Evolutionary conservation across 192 early-diverging fungal species (phyloP).

Genomic region (Coemansia sp.): DNA sequence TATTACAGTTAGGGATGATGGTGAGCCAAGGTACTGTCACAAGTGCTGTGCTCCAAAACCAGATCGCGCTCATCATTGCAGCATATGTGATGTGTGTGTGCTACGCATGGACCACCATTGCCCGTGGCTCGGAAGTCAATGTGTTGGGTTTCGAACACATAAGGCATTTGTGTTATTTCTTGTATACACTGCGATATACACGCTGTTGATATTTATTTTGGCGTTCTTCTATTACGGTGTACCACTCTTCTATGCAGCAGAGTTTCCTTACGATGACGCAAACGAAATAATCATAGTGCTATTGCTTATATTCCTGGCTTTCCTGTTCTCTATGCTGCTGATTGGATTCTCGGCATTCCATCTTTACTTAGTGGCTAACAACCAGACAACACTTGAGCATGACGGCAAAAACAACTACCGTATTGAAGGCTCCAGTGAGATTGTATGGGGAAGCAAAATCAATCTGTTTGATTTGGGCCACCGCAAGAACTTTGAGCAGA

Average conservation of each 20-base stretch:
- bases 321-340: conserved; percentile 28
- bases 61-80: conserved; percentile 79
- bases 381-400: conserved; percentile 52
- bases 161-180: conserved; percentile 72
- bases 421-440: background rate
- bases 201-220: conserved; percentile 4
- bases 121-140: conserved; percentile 75
- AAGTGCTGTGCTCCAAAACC: conserved; percentile 68
- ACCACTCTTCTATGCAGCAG: conserved; percentile 1
- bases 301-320: conserved; percentile 26
- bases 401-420: conserved; percentile 15
- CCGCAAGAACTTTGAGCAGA: conserved; percentile 56
- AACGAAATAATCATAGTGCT: conserved; percentile 14
- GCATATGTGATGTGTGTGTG: conserved; percentile 72
- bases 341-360: conserved; percentile 40
- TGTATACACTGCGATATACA: conserved; percentile 32
- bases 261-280: background rate
- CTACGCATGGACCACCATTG: conserved; percentile 79
- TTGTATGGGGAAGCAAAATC: conserved; percentile 8
- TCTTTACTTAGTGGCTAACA: conserved; percentile 34
- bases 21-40: conserved; percentile 49
- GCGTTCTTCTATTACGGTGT: conserved; percentile 25
- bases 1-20: conserved; percentile 48
- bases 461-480: conserved; percentile 53
- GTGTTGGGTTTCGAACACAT: conserved; percentile 75